These are phyloP conservation scores for Pyronema domesticum DNA, from an alignment of 495 filamentous ascomycete genomes.

Conservation along the genomic window DNA sequence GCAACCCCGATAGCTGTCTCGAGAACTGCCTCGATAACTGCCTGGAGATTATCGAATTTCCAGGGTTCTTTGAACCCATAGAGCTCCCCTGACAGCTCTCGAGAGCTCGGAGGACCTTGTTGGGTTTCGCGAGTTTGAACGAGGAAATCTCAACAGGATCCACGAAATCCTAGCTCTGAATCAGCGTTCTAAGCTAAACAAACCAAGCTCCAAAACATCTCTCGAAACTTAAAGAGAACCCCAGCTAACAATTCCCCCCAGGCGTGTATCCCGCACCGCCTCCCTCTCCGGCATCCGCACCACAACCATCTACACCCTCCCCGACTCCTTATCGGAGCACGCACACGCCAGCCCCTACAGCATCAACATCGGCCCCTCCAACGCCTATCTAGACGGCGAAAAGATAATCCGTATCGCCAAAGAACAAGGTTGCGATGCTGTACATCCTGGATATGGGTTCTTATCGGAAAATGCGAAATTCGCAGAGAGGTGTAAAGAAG, in stretches of 20 bases:
- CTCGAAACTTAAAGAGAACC: too few relatives aligned
- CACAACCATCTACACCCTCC: slow-evolving; percentile 87
- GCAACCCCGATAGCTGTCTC: too few relatives aligned
- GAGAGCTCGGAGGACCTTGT: too few relatives aligned
- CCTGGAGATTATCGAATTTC: too few relatives aligned
- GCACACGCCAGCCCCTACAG: slow-evolving; percentile 66
- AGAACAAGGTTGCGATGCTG: slow-evolving; percentile 62
- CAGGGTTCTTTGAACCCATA: too few relatives aligned
- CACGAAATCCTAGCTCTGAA: too few relatives aligned
- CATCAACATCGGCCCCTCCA: slow-evolving; percentile 61
- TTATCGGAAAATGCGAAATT: slow-evolving; percentile 82
- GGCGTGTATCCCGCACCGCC: slow-evolving; percentile 73
- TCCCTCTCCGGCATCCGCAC: slow-evolving; percentile 76
- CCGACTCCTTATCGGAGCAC: slow-evolving; percentile 75
- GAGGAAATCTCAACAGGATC: too few relatives aligned
- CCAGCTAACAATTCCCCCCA: slow-evolving; percentile 16
- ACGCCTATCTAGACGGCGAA: slow-evolving; percentile 81
- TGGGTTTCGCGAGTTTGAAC: too few relatives aligned
- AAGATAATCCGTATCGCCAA: slow-evolving; percentile 78
- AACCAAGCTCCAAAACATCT: not conserved
- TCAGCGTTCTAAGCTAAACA: not conserved
- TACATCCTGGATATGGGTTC: slow-evolving; percentile 97
- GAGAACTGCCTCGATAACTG: too few relatives aligned
- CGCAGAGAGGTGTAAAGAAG: slow-evolving; percentile 72
- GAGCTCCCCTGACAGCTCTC: too few relatives aligned